Conservation (phyloP, 1,284 basidiomycete genomes). For the Sphagnurus paluster region DNA sequence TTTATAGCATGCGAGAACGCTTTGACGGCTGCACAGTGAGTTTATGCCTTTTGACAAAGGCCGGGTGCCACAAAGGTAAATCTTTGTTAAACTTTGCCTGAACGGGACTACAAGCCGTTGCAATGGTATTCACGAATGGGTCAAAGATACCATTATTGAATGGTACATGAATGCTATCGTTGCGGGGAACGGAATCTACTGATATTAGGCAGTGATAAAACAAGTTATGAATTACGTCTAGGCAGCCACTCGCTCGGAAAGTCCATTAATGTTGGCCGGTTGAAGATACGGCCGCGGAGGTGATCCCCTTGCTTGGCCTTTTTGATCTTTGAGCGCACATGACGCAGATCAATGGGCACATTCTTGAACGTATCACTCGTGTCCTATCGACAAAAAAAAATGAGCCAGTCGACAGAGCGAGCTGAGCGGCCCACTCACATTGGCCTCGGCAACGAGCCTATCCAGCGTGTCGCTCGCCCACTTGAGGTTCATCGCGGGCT, state of each 20-base stretch:
- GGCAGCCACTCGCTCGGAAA: slow-evolving; percentile 85
- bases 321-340: slow-evolving; percentile 66
- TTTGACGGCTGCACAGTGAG: not conserved
- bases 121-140: not conserved
- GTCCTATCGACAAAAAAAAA: slow-evolving; percentile 41
- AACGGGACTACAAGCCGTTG: not conserved
- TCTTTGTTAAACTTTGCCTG: not conserved
- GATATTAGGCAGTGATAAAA: slow-evolving; percentile 12
- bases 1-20: slow-evolving; percentile 2
- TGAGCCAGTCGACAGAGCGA: not conserved
- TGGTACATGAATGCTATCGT: not conserved
- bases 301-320: slow-evolving; percentile 75
- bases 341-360: slow-evolving; percentile 76
- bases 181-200: slow-evolving; percentile 1
- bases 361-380: slow-evolving; percentile 53
- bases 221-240: slow-evolving; percentile 5
- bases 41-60: slow-evolving; percentile 3
- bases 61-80: slow-evolving; percentile 1
- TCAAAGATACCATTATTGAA: not conserved
- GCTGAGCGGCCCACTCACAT: slow-evolving; percentile 50
- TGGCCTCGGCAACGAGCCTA: slow-evolving; percentile 69
- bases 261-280: slow-evolving; percentile 66
- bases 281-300: slow-evolving; percentile 52
- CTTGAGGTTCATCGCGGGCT: slow-evolving; percentile 81
- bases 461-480: slow-evolving; percentile 83